Evolutionary conservation across 306 rosid genomes (phyloP).

Genomic region (Lathyrus aphaca): DNA sequence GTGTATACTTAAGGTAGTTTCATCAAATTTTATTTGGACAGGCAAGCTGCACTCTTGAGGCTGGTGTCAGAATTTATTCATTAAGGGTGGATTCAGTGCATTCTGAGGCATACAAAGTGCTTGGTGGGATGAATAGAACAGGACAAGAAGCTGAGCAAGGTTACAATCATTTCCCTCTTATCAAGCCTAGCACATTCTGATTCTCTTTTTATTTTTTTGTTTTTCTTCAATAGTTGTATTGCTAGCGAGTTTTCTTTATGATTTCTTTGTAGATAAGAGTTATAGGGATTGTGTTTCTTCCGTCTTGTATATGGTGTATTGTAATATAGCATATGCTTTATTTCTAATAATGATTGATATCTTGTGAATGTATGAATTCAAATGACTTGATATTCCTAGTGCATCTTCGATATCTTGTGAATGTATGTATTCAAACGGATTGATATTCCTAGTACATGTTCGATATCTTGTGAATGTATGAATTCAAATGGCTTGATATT

Average conservation of each 20-base stretch:
- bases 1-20: constrained; percentile 24
- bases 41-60: constrained; percentile 99
- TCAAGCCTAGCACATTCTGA: constrained; percentile 3
- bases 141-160: constrained; percentile 89
- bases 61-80: constrained; percentile 91
- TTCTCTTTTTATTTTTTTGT: not conserved
- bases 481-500: constrained; percentile 11
- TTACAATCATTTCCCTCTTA: constrained; percentile 38
- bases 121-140: constrained; percentile 96
- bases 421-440: constrained; percentile 18
- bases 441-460: constrained; percentile 1
- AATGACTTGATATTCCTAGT: constrained; percentile 6
- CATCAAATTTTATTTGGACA: constrained; percentile 40
- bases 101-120: constrained; percentile 96
- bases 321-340: not conserved
- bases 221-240: not conserved
- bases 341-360: constrained; percentile 16
- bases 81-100: constrained; percentile 93
- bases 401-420: constrained; percentile 10
- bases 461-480: constrained; percentile 17
- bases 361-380: constrained; percentile 21
- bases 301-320: not conserved
- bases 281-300: constrained; percentile 3
- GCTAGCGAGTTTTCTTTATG: constrained; percentile 11
- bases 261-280: constrained; percentile 10